phyloP scores from a whole-genome alignment of 805 yeast genomes.

The Zygoascus tannicola region DNA sequence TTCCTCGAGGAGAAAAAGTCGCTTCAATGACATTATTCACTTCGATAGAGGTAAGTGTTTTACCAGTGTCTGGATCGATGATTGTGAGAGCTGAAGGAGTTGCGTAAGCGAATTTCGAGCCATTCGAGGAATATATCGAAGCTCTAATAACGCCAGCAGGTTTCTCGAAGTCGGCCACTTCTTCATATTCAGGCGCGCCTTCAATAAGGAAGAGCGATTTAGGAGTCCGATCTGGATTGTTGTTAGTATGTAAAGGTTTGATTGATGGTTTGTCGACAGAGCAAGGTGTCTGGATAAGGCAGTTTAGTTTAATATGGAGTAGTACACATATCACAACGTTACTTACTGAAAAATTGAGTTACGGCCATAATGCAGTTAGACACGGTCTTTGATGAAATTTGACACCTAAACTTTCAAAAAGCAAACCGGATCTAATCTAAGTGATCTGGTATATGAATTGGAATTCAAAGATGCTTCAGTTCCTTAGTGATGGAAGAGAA shows the following conservation, averaged over 20 bases:
- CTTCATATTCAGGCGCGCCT: conserved; percentile 14
- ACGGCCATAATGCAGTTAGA: conserved; percentile 3
- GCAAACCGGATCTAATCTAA: no score
- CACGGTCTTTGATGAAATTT: no score
- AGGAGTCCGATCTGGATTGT: conserved; percentile 11
- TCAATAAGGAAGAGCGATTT: conserved; percentile 12
- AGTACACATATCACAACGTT: background rate
- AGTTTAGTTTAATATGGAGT: background rate
- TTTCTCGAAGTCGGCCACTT: conserved; percentile 14
- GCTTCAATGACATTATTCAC: conserved; percentile 68
- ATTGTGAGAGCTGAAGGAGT: conserved; percentile 38
- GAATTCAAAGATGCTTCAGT: no score
- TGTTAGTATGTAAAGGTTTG: background rate
- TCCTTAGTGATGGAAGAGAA: no score
- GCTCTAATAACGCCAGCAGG: conserved; percentile 14
- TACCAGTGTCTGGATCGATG: conserved; percentile 46
- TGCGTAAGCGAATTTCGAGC: conserved; percentile 16
- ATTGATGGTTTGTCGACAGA: no score
- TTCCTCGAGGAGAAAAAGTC: conserved; percentile 82
- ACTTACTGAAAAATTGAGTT: conserved; percentile 12
- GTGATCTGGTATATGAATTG: no score
- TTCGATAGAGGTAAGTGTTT: conserved; percentile 39
- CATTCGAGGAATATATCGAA: conserved; percentile 17
- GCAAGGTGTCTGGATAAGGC: no score
- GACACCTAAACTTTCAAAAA: no score